Base-by-base conservation (phyloP, 192 early-diverging fungal species). In the Chytriomyces sp. region DNA sequence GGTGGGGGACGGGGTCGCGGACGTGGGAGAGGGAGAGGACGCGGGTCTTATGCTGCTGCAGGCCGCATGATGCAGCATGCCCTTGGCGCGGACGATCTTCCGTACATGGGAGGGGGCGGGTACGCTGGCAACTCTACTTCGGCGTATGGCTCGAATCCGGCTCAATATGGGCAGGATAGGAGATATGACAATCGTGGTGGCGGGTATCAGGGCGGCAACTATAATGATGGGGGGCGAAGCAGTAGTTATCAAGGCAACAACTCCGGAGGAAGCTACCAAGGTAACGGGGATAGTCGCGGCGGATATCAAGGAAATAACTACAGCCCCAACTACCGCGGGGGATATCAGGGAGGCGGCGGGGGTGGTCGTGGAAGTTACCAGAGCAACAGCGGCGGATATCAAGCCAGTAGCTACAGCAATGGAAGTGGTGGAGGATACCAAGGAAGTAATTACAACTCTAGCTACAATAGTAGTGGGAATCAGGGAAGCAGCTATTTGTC, bases 1-100 rank as follows among this genome's bases (percentile, higher is more conserved):
- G 75, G 78, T 19, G 39, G 75, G 14, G 78, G 81, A 30, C 12
- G 75, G 5, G 53, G 70, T 14, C 31, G 80, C 22, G 76, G 79
- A 10, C 57, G 72, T 52, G 73, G 74, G 19, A 49, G 44, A 49
- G 80, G 65, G 30, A 54, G n/a, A 31, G 68, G 26, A 32, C 1
- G 44, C 14, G 58, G 59, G 5, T 36, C 59, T 5, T 72, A 72
- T 64, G 60, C 69, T 6, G 59, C 76, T 26, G 28, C 74, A 22
- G 58, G 49, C n/a, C 56, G 80, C 25, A 65, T 76, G 53, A 64
- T 76, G 5, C 34, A 36, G 59, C 59, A 77, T 41, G 72, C 25
- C 7, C 12, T 14, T 56, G 49, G 54, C 7, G 32, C 44, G 32
- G 64, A 52, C 8, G 30, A 19, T 3, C 33, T 73, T 22, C 70